Base-by-base conservation (phyloP, 106 monocot genomes). In the Dactylorhiza incarnata region DNA sequence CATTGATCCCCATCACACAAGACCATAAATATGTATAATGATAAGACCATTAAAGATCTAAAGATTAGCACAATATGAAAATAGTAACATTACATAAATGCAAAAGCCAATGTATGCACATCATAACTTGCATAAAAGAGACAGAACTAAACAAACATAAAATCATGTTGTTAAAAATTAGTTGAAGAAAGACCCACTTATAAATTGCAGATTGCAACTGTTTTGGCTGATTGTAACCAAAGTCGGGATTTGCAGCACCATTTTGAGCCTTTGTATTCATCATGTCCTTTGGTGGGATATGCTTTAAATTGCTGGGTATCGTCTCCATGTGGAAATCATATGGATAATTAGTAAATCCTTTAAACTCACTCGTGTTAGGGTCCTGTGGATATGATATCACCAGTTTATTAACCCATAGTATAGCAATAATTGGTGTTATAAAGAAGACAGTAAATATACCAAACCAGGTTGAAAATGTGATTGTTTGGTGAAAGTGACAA, bases 261-360 rank as follows among this genome's bases (percentile, higher is more conserved):
- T 79, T 78, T 45, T 73, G 76, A 68, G 79, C 79, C 63, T 80
- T 87, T 17, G 26, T 45, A 74, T 78, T 77, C 74, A 81, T 65
- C 65, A 62, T 62, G 44, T 84, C 87, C 73, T 75, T 77, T 48
- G 71, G 83, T 73, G 70, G 51, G 73, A 71, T 68, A 75, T 62
- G 43, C 76, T 84, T 82, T 45, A 77, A 45, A 15, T 69, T 71
- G 67, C 75, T 79, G 53, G 79, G 69, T 85, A 73, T 47, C 46
- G 78, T 58, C 26, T 81, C 78, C 58, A 78, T 49, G 66, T 77
- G 83, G 62, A 45, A 37, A 83, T 92, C 81, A 63, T 54, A 68
- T 17, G 77, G 78, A 76, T 77, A 73, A n/a, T 86, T 79, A 78
- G 81, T 76, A 46, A 83, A 77, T 48, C 53, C 84, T 72, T 83